Conservation (phyloP, 148 eudicot genomes). For the Persicaria maculosa region DNA sequence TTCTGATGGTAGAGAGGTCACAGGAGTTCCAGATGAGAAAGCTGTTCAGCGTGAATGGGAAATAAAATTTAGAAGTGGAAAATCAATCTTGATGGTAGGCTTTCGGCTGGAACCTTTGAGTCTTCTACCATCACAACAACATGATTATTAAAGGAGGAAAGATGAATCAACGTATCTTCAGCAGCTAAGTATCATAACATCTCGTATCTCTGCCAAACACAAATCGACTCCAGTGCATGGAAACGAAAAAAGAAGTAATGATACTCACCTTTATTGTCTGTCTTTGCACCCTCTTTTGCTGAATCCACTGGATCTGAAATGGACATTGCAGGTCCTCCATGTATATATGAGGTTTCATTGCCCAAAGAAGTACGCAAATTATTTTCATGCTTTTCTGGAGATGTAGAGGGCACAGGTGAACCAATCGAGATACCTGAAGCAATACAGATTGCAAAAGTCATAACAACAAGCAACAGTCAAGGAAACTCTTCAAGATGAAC, state of each 20-base stretch:
- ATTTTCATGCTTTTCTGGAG: conserved; percentile 3
- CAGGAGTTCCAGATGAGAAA: conserved; percentile 7
- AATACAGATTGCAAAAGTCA: neutral
- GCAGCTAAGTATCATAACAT: neutral
- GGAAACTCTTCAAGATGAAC: neutral
- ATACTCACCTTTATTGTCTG: neutral
- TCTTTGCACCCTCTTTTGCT: neutral
- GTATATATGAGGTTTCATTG: conserved; percentile 1
- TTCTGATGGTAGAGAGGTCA: conserved; percentile 2
- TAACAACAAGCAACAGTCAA: neutral
- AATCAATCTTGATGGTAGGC: neutral
- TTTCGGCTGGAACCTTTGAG: neutral
- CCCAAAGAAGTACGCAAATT: neutral
- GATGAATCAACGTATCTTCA: neutral
- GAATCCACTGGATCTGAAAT: neutral
- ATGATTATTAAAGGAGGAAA: neutral
- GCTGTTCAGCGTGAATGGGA: conserved; percentile 1
- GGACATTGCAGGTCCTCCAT: neutral
- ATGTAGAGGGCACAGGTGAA: conserved; percentile 7
- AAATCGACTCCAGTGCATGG: neutral
- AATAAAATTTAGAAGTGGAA: neutral
- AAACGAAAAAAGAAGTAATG: neutral
- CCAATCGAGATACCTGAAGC: neutral
- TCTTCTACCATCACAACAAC: neutral
- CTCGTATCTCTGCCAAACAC: neutral